A percentile compares a stretch with the other conserved stretches of the same genome.
Conservation (phyloP, 106 monocot species). For the Dendrobium huoshanense region DNA sequence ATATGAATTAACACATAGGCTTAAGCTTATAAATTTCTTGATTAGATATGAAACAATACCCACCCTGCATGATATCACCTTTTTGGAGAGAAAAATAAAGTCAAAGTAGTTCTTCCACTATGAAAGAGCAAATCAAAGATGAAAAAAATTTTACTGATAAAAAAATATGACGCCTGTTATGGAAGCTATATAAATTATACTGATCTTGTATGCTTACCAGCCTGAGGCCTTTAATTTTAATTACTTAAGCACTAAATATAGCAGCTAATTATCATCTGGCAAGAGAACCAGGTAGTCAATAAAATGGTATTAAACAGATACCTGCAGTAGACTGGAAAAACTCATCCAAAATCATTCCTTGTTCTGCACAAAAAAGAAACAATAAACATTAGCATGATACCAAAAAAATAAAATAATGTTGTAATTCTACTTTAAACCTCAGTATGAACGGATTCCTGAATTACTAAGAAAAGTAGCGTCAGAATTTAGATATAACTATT, state of each 20-base stretch:
- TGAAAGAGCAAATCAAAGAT: no score
- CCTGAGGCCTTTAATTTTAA: background rate
- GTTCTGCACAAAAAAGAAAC: conserved; percentile 50
- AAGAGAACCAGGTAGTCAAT: background rate
- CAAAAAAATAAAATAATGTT: background rate
- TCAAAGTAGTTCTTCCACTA: no score
- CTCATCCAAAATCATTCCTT: conserved; percentile 74
- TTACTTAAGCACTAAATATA: background rate
- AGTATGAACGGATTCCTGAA: background rate
- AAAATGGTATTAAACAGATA: conserved; percentile 12
- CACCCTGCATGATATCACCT: no score
- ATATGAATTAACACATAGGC: no score
- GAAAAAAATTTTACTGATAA: no score
- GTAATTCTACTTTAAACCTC: background rate
- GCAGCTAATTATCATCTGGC: background rate
- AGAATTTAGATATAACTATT: no score
- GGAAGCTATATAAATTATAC: background rate
- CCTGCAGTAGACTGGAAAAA: conserved; percentile 97
- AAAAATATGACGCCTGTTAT: background rate
- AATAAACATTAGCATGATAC: background rate
- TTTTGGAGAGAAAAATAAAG: no score
- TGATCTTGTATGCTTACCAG: background rate
- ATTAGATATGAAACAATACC: no score
- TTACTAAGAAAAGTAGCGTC: background rate
- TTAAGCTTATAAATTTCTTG: no score